Evolutionary conservation across 768 basidiomycete genomes (phyloP).

Genomic region (Neoboletus subvelutipes): DNA sequence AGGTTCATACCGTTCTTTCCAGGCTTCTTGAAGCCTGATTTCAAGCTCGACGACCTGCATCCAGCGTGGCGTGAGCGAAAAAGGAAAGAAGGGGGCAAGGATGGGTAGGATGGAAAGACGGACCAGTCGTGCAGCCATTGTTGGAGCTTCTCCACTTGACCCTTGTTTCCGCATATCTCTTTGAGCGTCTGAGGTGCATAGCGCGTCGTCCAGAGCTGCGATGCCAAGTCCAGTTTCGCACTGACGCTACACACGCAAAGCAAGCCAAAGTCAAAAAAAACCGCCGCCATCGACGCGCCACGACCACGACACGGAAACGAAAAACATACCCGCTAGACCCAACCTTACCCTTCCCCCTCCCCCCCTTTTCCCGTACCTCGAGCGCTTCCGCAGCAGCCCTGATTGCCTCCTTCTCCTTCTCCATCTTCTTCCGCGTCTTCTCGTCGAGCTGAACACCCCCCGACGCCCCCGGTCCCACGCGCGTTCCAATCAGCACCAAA

Average conservation of each 20-base stretch:
- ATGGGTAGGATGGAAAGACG: conserved; percentile 17
- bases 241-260: conserved; percentile 16
- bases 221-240: conserved; percentile 43
- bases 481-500: conserved; percentile 73
- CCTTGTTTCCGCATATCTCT: conserved; percentile 96
- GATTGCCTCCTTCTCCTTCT: conserved; percentile 79
- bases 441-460: conserved; percentile 56
- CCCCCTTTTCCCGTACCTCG: conserved; percentile 63
- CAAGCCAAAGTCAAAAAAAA: not conserved
- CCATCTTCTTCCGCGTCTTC: conserved; percentile 77
- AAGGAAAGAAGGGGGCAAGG: not conserved
- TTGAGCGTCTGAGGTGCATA: conserved; percentile 88
- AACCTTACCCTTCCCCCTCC: conserved; percentile 10
- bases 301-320: not conserved
- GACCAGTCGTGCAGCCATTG: conserved; percentile 89
- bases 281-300: not conserved
- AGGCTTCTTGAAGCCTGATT: conserved; percentile 86
- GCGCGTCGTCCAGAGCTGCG: conserved; percentile 91
- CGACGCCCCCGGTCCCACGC: conserved; percentile 46
- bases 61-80: not conserved
- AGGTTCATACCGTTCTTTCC: conserved; percentile 88
- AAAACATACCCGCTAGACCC: conserved; percentile 18
- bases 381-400: conserved; percentile 73
- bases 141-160: conserved; percentile 83
- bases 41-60: conserved; percentile 69